Percentiles rank a stretch among this genome's conserved stretches.
Conservation (phyloP, 805 yeast genomes). For the Yarrowia deformans region DNA sequence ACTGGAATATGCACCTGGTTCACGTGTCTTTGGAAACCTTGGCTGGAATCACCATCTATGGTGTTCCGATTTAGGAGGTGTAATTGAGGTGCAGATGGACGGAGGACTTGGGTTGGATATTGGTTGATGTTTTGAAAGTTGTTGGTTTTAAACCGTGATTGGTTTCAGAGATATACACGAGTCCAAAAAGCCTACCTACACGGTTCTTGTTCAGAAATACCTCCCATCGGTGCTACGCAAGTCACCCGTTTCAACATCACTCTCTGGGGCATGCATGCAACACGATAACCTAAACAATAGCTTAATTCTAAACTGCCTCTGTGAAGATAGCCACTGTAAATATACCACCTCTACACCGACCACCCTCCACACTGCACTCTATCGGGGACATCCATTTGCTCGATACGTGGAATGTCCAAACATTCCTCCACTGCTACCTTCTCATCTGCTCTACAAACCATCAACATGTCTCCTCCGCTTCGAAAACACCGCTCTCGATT, state of each 20-base stretch:
- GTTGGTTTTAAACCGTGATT: no score
- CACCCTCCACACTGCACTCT: neutral
- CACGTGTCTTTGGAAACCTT: neutral
- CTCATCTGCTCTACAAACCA: slow-evolving; percentile 18
- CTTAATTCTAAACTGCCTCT: neutral
- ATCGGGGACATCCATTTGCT: neutral
- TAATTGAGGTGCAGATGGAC: neutral
- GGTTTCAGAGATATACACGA: no score
- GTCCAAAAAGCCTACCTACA: no score
- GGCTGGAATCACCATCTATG: neutral
- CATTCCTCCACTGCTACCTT: slow-evolving; percentile 17
- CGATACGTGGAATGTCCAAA: slow-evolving; percentile 23
- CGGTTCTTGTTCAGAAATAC: no score
- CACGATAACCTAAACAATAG: neutral
- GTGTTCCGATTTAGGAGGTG: slow-evolving; percentile 11
- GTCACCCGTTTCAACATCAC: neutral
- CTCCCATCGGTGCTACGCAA: neutral
- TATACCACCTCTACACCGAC: no score
- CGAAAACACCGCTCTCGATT: slow-evolving; percentile 20
- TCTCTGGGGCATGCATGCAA: neutral
- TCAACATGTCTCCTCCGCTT: slow-evolving; percentile 22
- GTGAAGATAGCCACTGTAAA: no score
- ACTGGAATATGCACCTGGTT: neutral
- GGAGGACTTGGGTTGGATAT: neutral
- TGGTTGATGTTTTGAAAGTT: neutral